phyloP scores from a whole-genome alignment of 176 grass and related monocot species.

The Oryza brachyantha region DNA sequence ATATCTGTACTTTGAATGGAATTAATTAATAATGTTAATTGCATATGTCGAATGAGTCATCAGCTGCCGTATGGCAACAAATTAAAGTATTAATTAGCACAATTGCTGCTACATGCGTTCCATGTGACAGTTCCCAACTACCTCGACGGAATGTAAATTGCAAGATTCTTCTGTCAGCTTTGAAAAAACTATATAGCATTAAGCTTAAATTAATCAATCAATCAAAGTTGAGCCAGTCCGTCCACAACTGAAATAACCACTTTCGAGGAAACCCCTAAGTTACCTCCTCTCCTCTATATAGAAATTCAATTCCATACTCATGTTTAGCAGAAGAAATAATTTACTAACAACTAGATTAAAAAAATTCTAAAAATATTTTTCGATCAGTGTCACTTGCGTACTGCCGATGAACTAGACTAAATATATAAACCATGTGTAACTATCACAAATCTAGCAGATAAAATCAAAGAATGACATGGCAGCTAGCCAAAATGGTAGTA shows the following conservation, averaged over 20 bases:
- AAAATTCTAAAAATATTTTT: neutral
- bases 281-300: no score
- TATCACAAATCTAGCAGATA: neutral
- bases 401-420: neutral
- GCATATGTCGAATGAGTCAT: neutral
- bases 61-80: slow-evolving; percentile 23
- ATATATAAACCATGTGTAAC: neutral
- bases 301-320: no score
- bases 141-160: slow-evolving; percentile 16
- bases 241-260: neutral
- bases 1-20: slow-evolving; percentile 3
- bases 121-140: slow-evolving; percentile 18
- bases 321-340: no score
- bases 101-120: slow-evolving; percentile 8
- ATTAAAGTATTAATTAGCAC: no score
- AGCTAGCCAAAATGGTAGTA: neutral
- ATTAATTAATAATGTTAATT: slow-evolving; percentile 21
- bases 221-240: neutral
- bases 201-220: neutral
- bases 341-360: neutral
- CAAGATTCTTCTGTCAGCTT: slow-evolving; percentile 26
- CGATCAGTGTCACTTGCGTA: neutral
- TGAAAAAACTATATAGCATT: neutral
- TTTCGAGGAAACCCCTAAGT: neutral
- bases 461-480: slow-evolving; percentile 7